Evolutionary conservation across 164 flowering plant genomes (phyloP).

Genomic region (Tinospora cordifolia): DNA sequence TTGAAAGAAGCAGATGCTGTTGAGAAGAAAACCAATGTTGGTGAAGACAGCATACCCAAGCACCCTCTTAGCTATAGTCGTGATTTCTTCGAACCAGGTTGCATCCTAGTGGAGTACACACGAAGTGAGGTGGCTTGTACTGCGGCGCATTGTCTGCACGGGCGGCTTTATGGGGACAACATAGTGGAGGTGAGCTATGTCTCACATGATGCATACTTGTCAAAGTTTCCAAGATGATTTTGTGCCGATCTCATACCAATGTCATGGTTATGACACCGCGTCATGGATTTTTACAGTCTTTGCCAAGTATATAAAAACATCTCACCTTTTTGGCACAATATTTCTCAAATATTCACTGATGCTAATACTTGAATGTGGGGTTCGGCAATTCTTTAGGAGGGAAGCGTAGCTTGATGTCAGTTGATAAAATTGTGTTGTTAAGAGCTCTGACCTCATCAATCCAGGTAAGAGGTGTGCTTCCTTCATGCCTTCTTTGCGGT

Average conservation of each 20-base stretch:
- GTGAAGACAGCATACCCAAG: conserved; percentile 13
- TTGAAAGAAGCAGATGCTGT: conserved; percentile 2
- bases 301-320: background rate
- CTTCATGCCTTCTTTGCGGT: background rate
- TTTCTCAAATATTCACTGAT: background rate
- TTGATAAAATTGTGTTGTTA: background rate
- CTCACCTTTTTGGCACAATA: background rate
- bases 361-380: background rate
- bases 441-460: background rate
- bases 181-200: conserved; percentile 51
- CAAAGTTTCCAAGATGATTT: conserved; percentile 48
- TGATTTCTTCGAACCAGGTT: conserved; percentile 47
- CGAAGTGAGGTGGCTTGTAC: conserved; percentile 65
- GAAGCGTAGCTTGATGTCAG: background rate
- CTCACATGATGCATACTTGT: conserved; percentile 39
- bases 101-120: conserved; percentile 61
- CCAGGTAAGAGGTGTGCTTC: background rate
- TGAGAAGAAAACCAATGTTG: conserved; percentile 11
- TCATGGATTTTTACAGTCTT: background rate
- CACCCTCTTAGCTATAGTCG: conserved; percentile 14
- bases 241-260: background rate
- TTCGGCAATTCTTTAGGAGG: background rate
- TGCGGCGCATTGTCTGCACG: conserved; percentile 82
- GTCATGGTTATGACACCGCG: background rate
- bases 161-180: conserved; percentile 58